Conservation (phyloP, 1,284 basidiomycete species). For the Puccinia horiana region DNA sequence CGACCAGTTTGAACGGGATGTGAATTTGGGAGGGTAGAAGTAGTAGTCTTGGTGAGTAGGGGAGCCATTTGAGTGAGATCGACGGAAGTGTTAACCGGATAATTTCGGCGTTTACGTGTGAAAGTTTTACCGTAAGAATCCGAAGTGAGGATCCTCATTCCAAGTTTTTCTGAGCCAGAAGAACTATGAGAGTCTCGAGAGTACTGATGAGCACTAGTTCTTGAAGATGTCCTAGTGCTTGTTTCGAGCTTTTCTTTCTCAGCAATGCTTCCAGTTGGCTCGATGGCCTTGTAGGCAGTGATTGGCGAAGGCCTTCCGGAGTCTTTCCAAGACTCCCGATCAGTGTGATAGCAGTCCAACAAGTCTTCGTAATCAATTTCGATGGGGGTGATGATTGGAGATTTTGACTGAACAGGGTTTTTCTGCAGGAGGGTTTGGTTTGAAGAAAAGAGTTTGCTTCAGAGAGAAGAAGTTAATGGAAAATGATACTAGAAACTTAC, state of each 20-base stretch:
- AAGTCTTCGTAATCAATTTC: slow-evolving; percentile 4
- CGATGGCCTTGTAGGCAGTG: not conserved
- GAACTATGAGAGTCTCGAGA: not conserved
- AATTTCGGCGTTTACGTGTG: not conserved
- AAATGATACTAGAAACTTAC: not conserved
- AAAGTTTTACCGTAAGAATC: not conserved
- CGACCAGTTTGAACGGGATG: not conserved
- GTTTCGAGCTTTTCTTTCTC: no score
- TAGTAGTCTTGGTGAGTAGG: not conserved
- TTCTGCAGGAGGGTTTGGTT: not conserved
- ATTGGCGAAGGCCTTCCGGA: not conserved
- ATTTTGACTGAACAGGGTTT: not conserved
- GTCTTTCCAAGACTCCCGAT: not conserved
- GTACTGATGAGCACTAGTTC: not conserved
- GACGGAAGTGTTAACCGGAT: not conserved
- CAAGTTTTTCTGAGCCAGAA: not conserved
- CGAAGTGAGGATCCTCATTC: not conserved
- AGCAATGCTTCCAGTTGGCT: no score
- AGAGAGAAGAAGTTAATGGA: not conserved
- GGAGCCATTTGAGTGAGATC: not conserved
- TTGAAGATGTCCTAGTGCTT: no score
- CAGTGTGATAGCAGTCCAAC: not conserved
- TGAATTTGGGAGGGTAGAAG: not conserved
- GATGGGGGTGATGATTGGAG: not conserved
- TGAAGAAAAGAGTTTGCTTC: no score